A percentile compares a stretch with the other conserved stretches of the same genome.
Conservation (phyloP, 1,284 basidiomycete species). For the Taiwanofungus camphoratus region DNA sequence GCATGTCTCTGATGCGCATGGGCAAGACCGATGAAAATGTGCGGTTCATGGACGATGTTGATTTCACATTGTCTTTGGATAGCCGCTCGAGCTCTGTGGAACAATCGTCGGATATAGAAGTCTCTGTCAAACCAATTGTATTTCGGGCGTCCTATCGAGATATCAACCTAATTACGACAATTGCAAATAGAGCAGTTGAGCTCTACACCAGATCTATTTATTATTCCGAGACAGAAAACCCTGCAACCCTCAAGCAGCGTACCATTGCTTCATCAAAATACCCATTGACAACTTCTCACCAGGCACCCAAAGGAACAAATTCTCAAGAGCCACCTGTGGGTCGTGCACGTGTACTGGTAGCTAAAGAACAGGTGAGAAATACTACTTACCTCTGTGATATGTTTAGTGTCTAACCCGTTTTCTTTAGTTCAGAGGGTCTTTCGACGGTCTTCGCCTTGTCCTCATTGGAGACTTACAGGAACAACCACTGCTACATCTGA, state of each 20-base stretch:
- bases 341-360: slow-evolving; percentile 60
- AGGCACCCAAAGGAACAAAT: slow-evolving; percentile 30
- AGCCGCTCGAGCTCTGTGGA: slow-evolving; percentile 69
- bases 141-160: slow-evolving; percentile 93
- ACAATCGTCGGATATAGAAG: slow-evolving; percentile 81
- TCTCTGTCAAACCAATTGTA: slow-evolving; percentile 79
- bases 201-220: slow-evolving; percentile 38
- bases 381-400: not conserved
- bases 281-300: slow-evolving; percentile 12
- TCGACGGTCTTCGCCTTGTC: slow-evolving; percentile 91
- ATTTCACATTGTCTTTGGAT: slow-evolving; percentile 85
- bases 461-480: slow-evolving; percentile 95
- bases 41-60: slow-evolving; percentile 91
- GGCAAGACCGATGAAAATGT: slow-evolving; percentile 79
- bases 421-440: slow-evolving; percentile 67
- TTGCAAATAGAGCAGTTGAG: slow-evolving; percentile 85
- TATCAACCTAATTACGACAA: slow-evolving; percentile 85
- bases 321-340: slow-evolving; percentile 44
- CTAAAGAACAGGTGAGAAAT: slow-evolving; percentile 70
- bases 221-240: not conserved
- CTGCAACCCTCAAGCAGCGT: not conserved
- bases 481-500: slow-evolving; percentile 89
- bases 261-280: slow-evolving; percentile 7
- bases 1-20: slow-evolving; percentile 95
- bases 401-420: not conserved